phyloP scores from a whole-genome alignment of 345 rosid genomes.

The Reutealis trisperma region DNA sequence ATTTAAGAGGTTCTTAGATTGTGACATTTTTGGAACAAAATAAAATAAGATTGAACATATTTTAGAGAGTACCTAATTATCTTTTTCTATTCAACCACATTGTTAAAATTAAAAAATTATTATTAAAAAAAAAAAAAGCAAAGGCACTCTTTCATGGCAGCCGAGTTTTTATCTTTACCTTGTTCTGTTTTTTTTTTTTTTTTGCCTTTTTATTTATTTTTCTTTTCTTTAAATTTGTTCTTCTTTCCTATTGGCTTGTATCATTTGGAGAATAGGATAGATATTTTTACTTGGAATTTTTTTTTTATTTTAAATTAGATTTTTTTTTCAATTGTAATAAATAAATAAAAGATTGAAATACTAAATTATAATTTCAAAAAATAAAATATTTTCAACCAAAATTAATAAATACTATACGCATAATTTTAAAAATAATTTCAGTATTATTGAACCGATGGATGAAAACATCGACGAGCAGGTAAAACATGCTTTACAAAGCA shows the following conservation, averaged over 20 bases:
- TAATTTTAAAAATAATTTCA: no score
- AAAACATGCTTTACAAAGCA: conserved; percentile 13
- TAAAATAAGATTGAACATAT: neutral
- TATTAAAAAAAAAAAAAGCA: neutral
- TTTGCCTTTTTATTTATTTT: neutral
- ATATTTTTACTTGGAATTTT: no score
- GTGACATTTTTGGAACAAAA: conserved; percentile 22
- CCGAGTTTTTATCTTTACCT: neutral
- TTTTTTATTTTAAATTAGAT: no score
- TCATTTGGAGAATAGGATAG: neutral
- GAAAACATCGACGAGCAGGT: neutral
- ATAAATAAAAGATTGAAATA: no score
- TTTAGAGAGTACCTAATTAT: neutral
- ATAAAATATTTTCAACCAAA: no score
- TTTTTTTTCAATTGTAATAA: no score
- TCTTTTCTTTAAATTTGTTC: neutral
- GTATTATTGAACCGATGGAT: neutral
- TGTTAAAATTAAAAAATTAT: neutral
- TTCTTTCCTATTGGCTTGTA: no score
- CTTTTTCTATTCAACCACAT: neutral
- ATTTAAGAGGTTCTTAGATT: conserved; percentile 23
- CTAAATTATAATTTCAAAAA: no score
- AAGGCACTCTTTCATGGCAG: neutral
- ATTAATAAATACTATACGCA: no score
- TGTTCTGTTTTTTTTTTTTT: neutral